Conservation (phyloP, 2,329 filamentous ascomycete genomes). For the Corniculantispora saksenae region DNA sequence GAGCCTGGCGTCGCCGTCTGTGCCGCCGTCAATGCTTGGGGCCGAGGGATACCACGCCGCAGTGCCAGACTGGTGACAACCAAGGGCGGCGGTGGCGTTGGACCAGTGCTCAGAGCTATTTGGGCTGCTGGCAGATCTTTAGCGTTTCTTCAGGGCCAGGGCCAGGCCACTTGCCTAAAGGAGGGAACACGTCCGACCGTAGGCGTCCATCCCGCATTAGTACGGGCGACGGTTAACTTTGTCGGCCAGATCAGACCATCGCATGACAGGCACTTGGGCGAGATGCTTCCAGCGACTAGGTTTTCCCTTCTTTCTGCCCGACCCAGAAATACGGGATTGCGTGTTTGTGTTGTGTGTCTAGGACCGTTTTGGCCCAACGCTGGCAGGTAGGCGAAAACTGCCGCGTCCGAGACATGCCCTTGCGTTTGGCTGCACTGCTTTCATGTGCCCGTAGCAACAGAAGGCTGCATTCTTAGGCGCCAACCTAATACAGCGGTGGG, state of each 20-base stretch:
- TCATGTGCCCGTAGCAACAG: conserved; percentile 19
- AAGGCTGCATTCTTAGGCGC: conserved; percentile 12
- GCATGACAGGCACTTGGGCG: background rate
- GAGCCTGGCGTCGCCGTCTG: background rate
- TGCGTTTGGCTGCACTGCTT: background rate
- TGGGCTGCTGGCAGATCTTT: background rate
- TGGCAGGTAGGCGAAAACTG: background rate
- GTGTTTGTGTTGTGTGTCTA: background rate
- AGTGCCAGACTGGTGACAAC: background rate
- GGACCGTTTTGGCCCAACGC: background rate
- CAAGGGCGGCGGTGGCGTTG: background rate
- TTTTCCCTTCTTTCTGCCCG: background rate
- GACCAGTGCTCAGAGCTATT: background rate
- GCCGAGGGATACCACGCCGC: background rate
- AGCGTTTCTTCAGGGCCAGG: background rate
- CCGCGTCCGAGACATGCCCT: conserved; percentile 12
- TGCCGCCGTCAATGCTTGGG: background rate
- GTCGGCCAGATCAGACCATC: conserved; percentile 9
- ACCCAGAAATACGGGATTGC: background rate
- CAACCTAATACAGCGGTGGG: background rate
- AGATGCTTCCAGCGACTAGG: background rate
- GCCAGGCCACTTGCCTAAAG: background rate
- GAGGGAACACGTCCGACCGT: background rate
- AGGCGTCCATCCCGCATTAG: background rate
- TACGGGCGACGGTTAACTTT: background rate